Evolutionary conservation across 2,329 filamentous ascomycete species (phyloP), one percentile per base, ranked within the genome.

Genomic region (Albifimbria verrucaria): DNA sequence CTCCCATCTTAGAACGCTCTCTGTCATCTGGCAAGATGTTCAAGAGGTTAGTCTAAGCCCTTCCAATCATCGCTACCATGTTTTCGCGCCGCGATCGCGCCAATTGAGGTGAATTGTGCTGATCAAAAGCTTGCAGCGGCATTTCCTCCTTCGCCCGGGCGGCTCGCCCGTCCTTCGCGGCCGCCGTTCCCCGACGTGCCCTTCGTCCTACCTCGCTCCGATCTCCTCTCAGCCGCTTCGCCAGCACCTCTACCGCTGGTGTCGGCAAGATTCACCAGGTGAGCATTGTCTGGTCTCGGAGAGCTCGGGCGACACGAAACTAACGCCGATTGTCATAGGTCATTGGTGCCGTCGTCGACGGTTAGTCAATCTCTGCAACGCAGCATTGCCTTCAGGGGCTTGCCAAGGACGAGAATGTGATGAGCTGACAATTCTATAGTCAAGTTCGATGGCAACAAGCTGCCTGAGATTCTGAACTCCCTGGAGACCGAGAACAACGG

Each of bases 311-410:
- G 32, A 39, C 32, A 5, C 32, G 32, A 39, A 39, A 39, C 68
- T 74, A 67, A 75, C 67, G 57, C 62, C 71, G 87, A 82, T 77
- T 80, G 86, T 71, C 84, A 73, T 79, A 92, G 81, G 92, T 97
- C 77, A 97, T 97, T 80, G 92, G 94, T 89, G 93, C 94, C 81
- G 92, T 97, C 75, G 94, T 97, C 69, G 94, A 97, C 81, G 92
- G 91, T 96, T 82, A 81, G 89, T 83, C 49, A 60, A 67, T 57
- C 56, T 57, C 49, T 39, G 28, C 22, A 52, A 56, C 4, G 15
- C 50, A 56, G 56, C 36, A 55, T 55, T 48, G 15, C 18, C 46
- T 22, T 18, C 52, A 56, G 57, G 45, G 44, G 21, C 23, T 11
- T 56, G 55, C 23, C 22, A 21, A 45, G 46, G 15, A 52, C 10